A percentile compares a stretch with the other conserved stretches of the same genome.
Conservation (phyloP, 208 protist genomes). For the Zelonia costaricensis region DNA sequence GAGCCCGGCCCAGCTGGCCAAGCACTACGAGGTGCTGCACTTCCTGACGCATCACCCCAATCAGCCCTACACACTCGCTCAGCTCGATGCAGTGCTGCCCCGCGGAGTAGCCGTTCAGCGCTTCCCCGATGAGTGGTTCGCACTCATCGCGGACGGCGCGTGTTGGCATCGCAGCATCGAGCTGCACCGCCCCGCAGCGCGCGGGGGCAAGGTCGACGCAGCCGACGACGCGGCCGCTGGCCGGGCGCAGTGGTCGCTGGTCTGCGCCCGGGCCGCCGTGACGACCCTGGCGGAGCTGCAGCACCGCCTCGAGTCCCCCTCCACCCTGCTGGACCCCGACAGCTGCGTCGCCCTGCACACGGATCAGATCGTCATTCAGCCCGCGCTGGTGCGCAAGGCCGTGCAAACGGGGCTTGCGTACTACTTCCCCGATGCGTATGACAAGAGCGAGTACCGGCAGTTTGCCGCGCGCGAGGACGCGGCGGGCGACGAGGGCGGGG, state of each 20-base stretch:
- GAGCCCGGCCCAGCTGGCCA: slow-evolving; percentile 65
- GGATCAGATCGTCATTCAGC: slow-evolving; percentile 67
- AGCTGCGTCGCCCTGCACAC: slow-evolving; percentile 86
- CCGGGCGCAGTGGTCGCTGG: slow-evolving; percentile 32
- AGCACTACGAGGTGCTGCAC: slow-evolving; percentile 85
- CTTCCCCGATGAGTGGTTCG: slow-evolving; percentile 76
- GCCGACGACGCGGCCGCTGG: slow-evolving; percentile 2
- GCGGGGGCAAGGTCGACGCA: background rate
- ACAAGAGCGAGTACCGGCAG: slow-evolving; percentile 18
- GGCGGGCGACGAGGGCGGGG: background rate
- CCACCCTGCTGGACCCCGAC: slow-evolving; percentile 58
- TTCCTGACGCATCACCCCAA: slow-evolving; percentile 78
- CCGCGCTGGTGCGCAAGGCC: slow-evolving; percentile 41
- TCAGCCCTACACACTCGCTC: slow-evolving; percentile 59
- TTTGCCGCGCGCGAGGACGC: slow-evolving; percentile 11
- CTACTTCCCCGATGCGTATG: slow-evolving; percentile 75
- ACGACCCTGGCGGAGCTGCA: slow-evolving; percentile 52
- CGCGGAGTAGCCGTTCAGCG: slow-evolving; percentile 74
- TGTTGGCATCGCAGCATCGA: slow-evolving; percentile 76
- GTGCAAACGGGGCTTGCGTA: slow-evolving; percentile 62
- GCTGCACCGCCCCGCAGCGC: slow-evolving; percentile 26
- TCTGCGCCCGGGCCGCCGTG: slow-evolving; percentile 60
- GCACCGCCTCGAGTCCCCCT: slow-evolving; percentile 54
- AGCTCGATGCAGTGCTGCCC: slow-evolving; percentile 83
- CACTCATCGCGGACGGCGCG: slow-evolving; percentile 50